Percentiles rank a stretch among this genome's conserved stretches.
phyloP scores from a whole-genome alignment of 1,284 basidiomycete genomes.

The Leccinum solheimii region DNA sequence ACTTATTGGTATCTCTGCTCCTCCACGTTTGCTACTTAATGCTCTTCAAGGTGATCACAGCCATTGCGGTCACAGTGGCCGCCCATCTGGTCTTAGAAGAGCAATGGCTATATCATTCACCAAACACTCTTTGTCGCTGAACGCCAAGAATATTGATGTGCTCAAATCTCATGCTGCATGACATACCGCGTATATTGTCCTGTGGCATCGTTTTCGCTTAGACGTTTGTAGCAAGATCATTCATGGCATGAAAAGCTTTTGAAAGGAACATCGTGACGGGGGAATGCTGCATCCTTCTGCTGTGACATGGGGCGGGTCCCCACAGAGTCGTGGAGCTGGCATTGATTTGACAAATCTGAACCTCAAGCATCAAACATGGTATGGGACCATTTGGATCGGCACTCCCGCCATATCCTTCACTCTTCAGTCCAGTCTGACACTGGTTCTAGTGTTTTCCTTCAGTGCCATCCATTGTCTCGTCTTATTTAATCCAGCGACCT shows the following conservation, averaged over 20 bases:
- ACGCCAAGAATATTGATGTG: neutral
- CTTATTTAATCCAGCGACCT: neutral
- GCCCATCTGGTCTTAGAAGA: no score
- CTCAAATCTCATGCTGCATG: neutral
- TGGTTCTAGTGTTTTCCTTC: no score
- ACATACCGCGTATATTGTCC: neutral
- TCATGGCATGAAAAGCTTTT: neutral
- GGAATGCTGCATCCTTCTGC: neutral
- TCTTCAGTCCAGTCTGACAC: no score
- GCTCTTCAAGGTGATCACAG: no score
- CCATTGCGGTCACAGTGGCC: no score
- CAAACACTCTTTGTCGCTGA: neutral
- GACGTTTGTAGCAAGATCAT: neutral
- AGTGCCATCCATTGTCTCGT: neutral
- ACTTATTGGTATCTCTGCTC: no score
- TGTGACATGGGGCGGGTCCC: neutral
- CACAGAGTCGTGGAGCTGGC: no score
- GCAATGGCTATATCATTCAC: neutral
- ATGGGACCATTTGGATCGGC: no score
- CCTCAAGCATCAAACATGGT: no score
- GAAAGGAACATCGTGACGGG: neutral
- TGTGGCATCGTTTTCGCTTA: neutral
- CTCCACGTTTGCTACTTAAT: no score
- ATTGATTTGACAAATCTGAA: no score
- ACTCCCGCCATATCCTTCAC: no score